These are phyloP conservation scores for Pseudocercospora crystallina DNA, from an alignment of 2,329 filamentous ascomycete species.

Conservation along the genomic window DNA sequence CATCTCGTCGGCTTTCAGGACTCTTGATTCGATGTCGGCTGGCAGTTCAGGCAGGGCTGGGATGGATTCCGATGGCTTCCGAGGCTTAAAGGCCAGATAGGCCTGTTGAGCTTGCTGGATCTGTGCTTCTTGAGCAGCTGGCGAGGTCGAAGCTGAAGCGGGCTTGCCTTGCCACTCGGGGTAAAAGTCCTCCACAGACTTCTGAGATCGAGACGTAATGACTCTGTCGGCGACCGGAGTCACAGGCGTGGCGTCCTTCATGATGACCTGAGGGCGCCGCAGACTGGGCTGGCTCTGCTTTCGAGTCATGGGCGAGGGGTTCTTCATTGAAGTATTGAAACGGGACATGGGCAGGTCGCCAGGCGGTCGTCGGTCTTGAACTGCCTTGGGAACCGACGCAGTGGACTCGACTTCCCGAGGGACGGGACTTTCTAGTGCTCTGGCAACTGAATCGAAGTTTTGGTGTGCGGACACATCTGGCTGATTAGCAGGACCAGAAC, in stretches of 20 bases:
- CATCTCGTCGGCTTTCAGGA: slow-evolving; percentile 28
- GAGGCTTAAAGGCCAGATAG: not conserved
- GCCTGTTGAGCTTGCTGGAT: slow-evolving; percentile 3
- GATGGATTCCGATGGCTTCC: not conserved
- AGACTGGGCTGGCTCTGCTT: too few species aligned
- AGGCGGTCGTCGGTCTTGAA: not conserved
- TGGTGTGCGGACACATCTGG: slow-evolving; percentile 21
- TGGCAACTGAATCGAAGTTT: slow-evolving; percentile 43
- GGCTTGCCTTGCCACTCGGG: slow-evolving; percentile 31
- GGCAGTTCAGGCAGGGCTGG: slow-evolving; percentile 35
- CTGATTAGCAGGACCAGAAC: not conserved
- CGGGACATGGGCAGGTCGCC: too few species aligned
- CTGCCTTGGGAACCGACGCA: not conserved
- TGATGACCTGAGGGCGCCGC: too few species aligned
- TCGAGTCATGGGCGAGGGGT: too few species aligned
- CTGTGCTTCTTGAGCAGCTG: slow-evolving; percentile 10
- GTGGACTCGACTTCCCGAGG: slow-evolving; percentile 40
- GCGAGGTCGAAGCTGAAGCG: slow-evolving; percentile 13
- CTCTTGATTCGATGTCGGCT: slow-evolving; percentile 29
- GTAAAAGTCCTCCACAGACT: slow-evolving; percentile 30
- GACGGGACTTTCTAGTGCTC: slow-evolving; percentile 40
- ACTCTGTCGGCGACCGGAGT: not conserved
- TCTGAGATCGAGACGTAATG: slow-evolving; percentile 14
- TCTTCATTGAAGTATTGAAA: too few species aligned
- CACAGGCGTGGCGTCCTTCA: too few species aligned